These are phyloP conservation scores for Andalucia godoyi DNA, from an alignment of 78 protist genomes.

Conservation along the genomic window DNA sequence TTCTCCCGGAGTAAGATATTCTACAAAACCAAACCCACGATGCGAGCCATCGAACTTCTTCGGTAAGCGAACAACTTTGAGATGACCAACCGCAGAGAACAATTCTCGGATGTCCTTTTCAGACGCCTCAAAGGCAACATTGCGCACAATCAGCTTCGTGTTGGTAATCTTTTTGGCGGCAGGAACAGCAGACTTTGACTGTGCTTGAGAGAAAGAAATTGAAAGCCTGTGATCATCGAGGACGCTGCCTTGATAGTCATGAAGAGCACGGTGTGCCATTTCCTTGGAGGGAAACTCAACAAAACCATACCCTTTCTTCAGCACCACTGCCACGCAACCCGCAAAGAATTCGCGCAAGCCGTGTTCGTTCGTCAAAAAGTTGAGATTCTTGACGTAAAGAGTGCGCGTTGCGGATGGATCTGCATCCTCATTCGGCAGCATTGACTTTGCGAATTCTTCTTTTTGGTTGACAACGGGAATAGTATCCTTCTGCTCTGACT, in stretches of 20 bases:
- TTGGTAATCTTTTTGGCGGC: not conserved
- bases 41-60: slow-evolving; percentile 55
- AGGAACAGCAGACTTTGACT: not conserved
- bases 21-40: slow-evolving; percentile 95
- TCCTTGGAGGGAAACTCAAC: slow-evolving; percentile 16
- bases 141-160: slow-evolving; percentile 65
- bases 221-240: not conserved
- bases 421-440: not conserved
- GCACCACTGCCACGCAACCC: not conserved
- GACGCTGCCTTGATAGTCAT: not conserved
- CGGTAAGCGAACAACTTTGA: slow-evolving; percentile 79
- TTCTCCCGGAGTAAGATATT: slow-evolving; percentile 76
- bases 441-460: not conserved
- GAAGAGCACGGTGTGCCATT: not conserved
- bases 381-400: slow-evolving; percentile 80
- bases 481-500: not conserved
- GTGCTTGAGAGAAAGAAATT: not conserved
- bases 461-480: not conserved
- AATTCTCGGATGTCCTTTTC: slow-evolving; percentile 70
- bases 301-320: slow-evolving; percentile 23
- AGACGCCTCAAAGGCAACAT: slow-evolving; percentile 92
- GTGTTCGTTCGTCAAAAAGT: slow-evolving; percentile 59
- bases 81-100: slow-evolving; percentile 47
- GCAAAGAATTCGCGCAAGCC: slow-evolving; percentile 28
- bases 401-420: slow-evolving; percentile 9